Base-by-base conservation (phyloP, 352 stramenopile species). In the Pythium aphanidermatum region DNA sequence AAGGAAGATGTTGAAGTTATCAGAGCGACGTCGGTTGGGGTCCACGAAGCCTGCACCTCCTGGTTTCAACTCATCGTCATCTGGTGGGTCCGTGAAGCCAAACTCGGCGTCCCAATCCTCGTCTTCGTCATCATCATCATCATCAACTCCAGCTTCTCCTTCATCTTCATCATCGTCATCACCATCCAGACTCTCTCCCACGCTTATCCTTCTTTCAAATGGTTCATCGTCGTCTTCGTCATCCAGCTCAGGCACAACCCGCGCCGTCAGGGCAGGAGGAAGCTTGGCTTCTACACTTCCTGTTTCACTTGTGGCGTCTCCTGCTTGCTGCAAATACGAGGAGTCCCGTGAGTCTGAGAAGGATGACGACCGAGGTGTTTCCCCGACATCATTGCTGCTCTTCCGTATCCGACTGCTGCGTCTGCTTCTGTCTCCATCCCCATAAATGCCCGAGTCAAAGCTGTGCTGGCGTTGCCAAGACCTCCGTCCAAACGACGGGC, bases 1-100 rank as follows among this genome's bases (percentile, higher is more conserved):
- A 30, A 91, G 41, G 35, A 91, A 91, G 41, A 88, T 86, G 51
- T 91, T 91, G 60, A 83, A 82, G 45, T 91, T 91, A 52, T 87
- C 75, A 1, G 75, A 65, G 11, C 78, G 59, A 34, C 77, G 44
- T 1, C 77, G 58, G n/a, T 66, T 81, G 23, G 71, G 41, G 35
- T 89, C 77, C 49, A 89, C 65, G 19, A 61, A 36, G 27, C 51
- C 21, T 27, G 60, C 71, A 23, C 72, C 57, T 0, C 61, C 59
- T 3, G 39, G 45, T 21, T 48, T 57, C 0, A 52, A 52, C 32
- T 84, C 65, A 5, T 88, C 71, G 33, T 84, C 63, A 7, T 70
- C 59, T 4, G 47, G 51, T 3, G 38, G 24, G 2, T 73, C 62
- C 0, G 59, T 67, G 36, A 91, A 86, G 27, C 78, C 78, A 51